Evolutionary conservation across 345 rosid genomes (phyloP).

Genomic region (Gossypium longicalyx): DNA sequence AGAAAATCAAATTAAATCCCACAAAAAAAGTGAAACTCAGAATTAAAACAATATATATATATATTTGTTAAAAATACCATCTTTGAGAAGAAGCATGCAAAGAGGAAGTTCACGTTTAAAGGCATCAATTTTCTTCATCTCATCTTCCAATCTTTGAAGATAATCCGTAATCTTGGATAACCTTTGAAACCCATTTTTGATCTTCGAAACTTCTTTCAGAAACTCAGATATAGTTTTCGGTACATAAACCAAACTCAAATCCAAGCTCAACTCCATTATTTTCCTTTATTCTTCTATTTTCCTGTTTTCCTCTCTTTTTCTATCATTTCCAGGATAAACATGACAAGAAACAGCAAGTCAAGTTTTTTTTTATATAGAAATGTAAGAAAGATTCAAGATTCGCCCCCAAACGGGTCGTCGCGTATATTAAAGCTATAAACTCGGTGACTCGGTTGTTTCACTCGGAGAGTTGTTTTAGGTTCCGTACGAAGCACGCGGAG

Average conservation of each 20-base stretch:
- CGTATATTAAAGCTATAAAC: constrained; percentile 16
- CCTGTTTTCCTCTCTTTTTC: not conserved
- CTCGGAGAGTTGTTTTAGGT: constrained; percentile 12
- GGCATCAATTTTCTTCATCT: constrained; percentile 61
- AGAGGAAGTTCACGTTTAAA: constrained; percentile 78
- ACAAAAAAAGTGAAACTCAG: not conserved
- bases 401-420: constrained; percentile 35
- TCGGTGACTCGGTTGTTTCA: constrained; percentile 5
- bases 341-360: constrained; percentile 15
- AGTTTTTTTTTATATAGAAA: constrained; percentile 29
- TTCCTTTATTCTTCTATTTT: not conserved
- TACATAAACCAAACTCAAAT: constrained; percentile 44
- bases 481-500: constrained; percentile 41
- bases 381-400: constrained; percentile 40
- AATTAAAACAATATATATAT: not conserved
- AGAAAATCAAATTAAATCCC: constrained; percentile 13
- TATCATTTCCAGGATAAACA: constrained; percentile 26
- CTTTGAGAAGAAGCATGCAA: constrained; percentile 62
- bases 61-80: constrained; percentile 35
- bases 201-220: constrained; percentile 41
- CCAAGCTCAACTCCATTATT: constrained; percentile 60
- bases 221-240: constrained; percentile 48
- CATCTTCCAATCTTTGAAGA: constrained; percentile 53
- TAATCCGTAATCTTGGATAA: constrained; percentile 45
- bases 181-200: constrained; percentile 32